A percentile compares a stretch with the other conserved stretches of the same genome.
Evolutionary conservation across 148 eudicot genomes (phyloP).

Genomic region (Amaranthus palmeri): DNA sequence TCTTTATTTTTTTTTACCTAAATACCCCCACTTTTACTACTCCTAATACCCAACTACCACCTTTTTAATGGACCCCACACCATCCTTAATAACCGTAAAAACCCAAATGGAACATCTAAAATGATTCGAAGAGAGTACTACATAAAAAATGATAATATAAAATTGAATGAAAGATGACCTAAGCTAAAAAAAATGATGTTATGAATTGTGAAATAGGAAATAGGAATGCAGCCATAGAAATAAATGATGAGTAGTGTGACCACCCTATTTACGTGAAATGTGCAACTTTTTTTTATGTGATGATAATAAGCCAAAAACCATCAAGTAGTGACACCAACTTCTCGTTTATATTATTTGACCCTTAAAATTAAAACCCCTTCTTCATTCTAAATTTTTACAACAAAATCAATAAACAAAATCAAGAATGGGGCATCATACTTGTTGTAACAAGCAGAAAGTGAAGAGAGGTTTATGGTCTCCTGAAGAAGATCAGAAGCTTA

Average conservation of each 20-base stretch:
- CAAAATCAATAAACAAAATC: too few relatives aligned
- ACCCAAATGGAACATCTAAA: too few relatives aligned
- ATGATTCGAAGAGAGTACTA: too few relatives aligned
- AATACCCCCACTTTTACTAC: too few relatives aligned
- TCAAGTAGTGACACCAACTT: not conserved
- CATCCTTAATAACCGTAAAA: too few relatives aligned
- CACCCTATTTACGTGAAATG: not conserved
- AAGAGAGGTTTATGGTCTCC: constrained; percentile 95
- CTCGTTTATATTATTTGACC: not conserved
- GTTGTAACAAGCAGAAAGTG: constrained; percentile 86
- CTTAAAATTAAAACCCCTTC: not conserved
- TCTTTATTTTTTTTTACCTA: too few relatives aligned
- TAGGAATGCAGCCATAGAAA: not conserved
- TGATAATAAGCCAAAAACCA: not conserved
- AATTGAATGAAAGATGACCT: too few relatives aligned
- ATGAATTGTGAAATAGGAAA: too few relatives aligned
- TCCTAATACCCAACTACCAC: too few relatives aligned
- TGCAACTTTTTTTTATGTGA: not conserved
- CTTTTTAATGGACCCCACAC: too few relatives aligned
- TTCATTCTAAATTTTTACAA: not conserved
- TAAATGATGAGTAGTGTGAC: not conserved
- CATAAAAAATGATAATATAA: too few relatives aligned
- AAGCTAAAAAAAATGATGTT: too few relatives aligned
- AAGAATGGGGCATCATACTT: constrained; percentile 85
- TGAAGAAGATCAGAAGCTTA: constrained; percentile 84